Conservation (phyloP, 1,284 basidiomycete species). For the Ustilago bromivora region DNA sequence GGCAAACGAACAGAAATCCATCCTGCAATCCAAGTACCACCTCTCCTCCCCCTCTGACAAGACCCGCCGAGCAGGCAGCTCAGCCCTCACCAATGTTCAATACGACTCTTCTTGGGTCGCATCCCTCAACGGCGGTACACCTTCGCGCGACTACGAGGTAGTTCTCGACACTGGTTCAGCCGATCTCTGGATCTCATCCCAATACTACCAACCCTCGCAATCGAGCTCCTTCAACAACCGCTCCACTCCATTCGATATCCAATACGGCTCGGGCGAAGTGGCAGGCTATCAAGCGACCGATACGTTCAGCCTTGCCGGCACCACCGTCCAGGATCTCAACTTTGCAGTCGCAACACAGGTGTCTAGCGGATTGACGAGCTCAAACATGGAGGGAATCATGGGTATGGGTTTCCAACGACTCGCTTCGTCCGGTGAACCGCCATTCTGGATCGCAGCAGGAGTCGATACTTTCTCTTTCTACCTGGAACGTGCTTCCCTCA, state of each 20-base stretch:
- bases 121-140: conserved; percentile 48
- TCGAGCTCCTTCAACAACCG: conserved; percentile 43
- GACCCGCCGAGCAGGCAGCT: conserved; percentile 19
- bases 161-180: conserved; percentile 60
- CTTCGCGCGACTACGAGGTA: conserved; percentile 33
- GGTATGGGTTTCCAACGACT: conserved; percentile 58
- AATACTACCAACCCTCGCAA: conserved; percentile 28
- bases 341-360: conserved; percentile 59
- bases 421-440: conserved; percentile 28
- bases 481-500: conserved; percentile 41
- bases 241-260: conserved; percentile 42
- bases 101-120: conserved; percentile 57
- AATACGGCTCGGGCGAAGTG: conserved; percentile 52
- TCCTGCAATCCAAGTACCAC: conserved; percentile 55
- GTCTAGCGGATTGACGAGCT: conserved; percentile 29
- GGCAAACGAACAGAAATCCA: conserved; percentile 52
- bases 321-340: conserved; percentile 38
- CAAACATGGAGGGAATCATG: conserved; percentile 52
- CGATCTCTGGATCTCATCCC: conserved; percentile 47
- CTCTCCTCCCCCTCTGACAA: conserved; percentile 15
- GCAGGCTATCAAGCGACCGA: conserved; percentile 46
- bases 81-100: conserved; percentile 49
- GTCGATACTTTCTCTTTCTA: conserved; percentile 57
- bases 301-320: conserved; percentile 36
- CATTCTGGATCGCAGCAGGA: conserved; percentile 50